Base-by-base conservation (phyloP, 2,329 filamentous ascomycete species). In the Claviceps digitariae region DNA sequence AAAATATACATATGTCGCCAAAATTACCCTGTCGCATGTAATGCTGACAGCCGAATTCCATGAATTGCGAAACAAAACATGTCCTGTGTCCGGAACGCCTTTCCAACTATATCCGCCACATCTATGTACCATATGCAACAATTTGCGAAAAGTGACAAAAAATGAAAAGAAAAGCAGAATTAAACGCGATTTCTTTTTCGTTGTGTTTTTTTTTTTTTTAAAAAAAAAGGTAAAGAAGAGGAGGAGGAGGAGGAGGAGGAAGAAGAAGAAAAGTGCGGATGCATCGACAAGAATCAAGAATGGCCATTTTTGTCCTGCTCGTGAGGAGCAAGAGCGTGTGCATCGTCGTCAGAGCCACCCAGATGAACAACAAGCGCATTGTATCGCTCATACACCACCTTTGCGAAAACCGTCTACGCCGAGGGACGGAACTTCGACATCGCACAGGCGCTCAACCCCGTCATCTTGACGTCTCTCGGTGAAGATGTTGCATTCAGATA, bases 401-500 rank as follows among this genome's bases (percentile, higher is more conserved):
- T 53, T 52, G 52, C 71, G 69, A 56, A 73, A 71, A 13, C 69
- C 69, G 52, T 74, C 71, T 1, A 73, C 66, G 15, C 64, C 64
- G 3, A 74, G 65, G 20, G 65, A 60, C 1, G 70, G 72, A 3
- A 74, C 69, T 66, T 91, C 87, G 44, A 91, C 81, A 45, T 83
- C 80, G 58, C 72, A 74, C 55, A 88, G 77, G 0, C 73, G 72
- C 2, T 79, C 74, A 10, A 90, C 79, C 46, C 87, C 87, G 64
- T 93, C 87, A 48, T 82, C 81, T 51, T 82, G 82, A 52, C 87
- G 77, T 47, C 87, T 75, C 55, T 91, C 86, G 34, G 89, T 81
- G 66, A 91, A 93, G 62, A 82, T 87, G 68, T 90, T 88, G 70
- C 83, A 88, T 65, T 93, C 87, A 53, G 79, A 78, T 17, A 90